Evolutionary conservation across 768 basidiomycete species (phyloP), one percentile per base, ranked within the genome.

Genomic region (Rhodotorula paludigena): DNA sequence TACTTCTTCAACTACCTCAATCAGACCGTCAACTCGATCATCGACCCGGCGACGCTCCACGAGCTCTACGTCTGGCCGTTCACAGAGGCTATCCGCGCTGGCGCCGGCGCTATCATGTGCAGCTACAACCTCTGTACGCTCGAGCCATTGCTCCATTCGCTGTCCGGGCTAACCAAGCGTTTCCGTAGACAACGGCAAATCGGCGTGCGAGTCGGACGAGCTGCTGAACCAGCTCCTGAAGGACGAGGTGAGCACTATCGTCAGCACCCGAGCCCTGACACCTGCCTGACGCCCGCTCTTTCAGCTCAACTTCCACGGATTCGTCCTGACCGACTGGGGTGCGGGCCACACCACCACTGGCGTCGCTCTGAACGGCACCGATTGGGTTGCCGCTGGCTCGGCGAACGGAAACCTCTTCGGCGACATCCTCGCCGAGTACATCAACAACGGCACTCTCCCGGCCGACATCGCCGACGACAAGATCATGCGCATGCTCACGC

Each of bases 211-310:
- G 75, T 87, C 88, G 73, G 82, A 85, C 77, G 84, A 84, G 68
- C 81, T 84, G 55, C 74, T 89, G 76, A 89, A 89, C 76, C 83
- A 85, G 62, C 81, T 90, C n/a, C 80, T 90, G 64, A 90, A 90
- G 79, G 79, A 81, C 54, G 86, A 90, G 41, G 38, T 52, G 48
- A 12, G n/a, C 39, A 48, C 11, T 16, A 28, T 30, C 5, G 15
- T 49, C 59, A 16, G 12, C 59, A 21, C n/a, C 44, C 14, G n/a
- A n/a, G n/a, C n/a, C n/a, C n/a, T n/a, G n/a, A n/a, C n/a, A n/a
- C n/a, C n/a, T n/a, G n/a, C n/a, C n/a, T n/a, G 16, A 16, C 14
- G 30, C 44, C 14, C n/a, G 32, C 25, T 23, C n/a, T 6, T 10
- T 20, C 20, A 36, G 28, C 49, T 44, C 47, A 41, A 39, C 38